phyloP scores from a whole-genome alignment of 139 green algal genomes.

The Chlorella sp. region DNA sequence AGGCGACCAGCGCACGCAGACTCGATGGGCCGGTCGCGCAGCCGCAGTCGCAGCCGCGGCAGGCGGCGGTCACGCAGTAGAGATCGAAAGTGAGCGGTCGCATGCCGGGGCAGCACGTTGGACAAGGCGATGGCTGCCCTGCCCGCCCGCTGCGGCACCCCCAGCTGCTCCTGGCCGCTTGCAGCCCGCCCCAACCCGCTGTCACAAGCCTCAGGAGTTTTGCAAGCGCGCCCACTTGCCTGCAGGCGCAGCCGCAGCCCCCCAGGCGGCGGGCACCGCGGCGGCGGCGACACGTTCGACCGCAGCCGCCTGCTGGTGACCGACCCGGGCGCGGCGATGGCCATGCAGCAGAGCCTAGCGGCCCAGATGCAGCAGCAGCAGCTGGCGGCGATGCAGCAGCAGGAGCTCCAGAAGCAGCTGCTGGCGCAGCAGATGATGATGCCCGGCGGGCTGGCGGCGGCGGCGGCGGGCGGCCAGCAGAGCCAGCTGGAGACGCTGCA shows the following conservation, averaged over 20 bases:
- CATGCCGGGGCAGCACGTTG: too few relatives aligned
- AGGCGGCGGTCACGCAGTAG: too few relatives aligned
- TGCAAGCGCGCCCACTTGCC: too few relatives aligned
- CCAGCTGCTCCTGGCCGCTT: too few relatives aligned
- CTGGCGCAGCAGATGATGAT: conserved; percentile 63
- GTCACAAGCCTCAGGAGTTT: too few relatives aligned
- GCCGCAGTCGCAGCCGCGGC: too few relatives aligned
- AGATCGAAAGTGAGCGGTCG: too few relatives aligned
- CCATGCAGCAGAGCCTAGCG: conserved; percentile 13
- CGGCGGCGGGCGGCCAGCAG: background rate
- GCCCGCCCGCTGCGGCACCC: too few relatives aligned
- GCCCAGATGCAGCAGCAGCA: conserved; percentile 51
- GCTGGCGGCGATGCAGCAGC: conserved; percentile 54
- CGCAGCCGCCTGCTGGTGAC: conserved; percentile 23
- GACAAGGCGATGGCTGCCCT: too few relatives aligned
- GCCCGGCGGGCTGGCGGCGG: background rate
- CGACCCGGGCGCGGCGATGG: conserved; percentile 9
- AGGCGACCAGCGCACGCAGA: too few relatives aligned
- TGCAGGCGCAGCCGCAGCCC: conserved; percentile 21
- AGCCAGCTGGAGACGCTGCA: conserved; percentile 31
- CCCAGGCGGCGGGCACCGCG: background rate
- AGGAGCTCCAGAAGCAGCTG: conserved; percentile 69
- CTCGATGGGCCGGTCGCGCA: too few relatives aligned
- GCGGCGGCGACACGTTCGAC: background rate
- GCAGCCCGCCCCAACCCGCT: too few relatives aligned